These are phyloP conservation scores for Acacia pycnantha DNA, from an alignment of 331 rosid species.

Conservation along the genomic window DNA sequence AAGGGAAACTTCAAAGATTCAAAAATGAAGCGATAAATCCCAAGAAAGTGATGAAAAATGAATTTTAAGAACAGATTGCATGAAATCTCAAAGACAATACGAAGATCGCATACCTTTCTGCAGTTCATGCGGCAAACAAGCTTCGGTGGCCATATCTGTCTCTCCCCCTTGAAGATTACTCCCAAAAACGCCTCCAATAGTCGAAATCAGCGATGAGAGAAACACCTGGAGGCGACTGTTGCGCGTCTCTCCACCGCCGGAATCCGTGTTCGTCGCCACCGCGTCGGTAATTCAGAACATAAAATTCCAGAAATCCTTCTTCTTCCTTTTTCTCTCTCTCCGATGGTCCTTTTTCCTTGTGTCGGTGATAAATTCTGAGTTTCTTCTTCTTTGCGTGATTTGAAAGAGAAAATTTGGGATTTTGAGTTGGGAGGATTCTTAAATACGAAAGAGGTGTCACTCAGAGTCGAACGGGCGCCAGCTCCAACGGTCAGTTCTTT, in stretches of 20 bases:
- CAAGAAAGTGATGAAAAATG: background rate
- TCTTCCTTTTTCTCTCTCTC: background rate
- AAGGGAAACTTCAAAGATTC: background rate
- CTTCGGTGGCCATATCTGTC: constrained; percentile 54
- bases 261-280: constrained; percentile 73
- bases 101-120: constrained; percentile 40
- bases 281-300: constrained; percentile 17
- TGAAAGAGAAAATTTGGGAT: background rate
- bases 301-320: background rate
- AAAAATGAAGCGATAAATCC: background rate
- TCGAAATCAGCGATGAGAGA: constrained; percentile 65
- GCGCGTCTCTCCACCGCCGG: constrained; percentile 53
- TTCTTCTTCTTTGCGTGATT: constrained; percentile 4
- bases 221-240: constrained; percentile 69
- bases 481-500: constrained; percentile 37
- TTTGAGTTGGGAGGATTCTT: background rate
- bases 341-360: background rate
- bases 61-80: background rate
- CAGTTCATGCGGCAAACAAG: constrained; percentile 34
- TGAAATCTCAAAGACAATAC: background rate
- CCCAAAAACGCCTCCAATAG: constrained; percentile 70
- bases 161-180: constrained; percentile 36
- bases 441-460: background rate
- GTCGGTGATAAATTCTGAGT: background rate
- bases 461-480: background rate